Evolutionary conservation across 140 eudicot species (phyloP), one percentile per base, ranked within the genome.

Genomic region (Cichorium intybus): DNA sequence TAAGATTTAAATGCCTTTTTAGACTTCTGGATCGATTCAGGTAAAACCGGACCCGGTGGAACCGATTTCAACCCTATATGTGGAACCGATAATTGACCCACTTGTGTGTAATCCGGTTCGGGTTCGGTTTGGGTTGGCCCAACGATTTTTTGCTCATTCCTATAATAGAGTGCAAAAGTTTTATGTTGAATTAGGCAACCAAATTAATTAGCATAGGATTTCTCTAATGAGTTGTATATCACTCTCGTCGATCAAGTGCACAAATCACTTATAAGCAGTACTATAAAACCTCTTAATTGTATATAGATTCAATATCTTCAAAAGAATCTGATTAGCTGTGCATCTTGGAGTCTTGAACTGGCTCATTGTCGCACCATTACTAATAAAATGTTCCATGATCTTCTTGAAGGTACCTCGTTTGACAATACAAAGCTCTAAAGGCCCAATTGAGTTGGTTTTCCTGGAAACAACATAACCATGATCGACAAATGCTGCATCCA

Each of bases 291-390:
- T 87, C 57, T 75, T 82, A 16, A 80, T 27, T 3, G 94, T 80
- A 31, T 66, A 81, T n/a, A 37, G 47, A 61, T 77, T 72, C 4
- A 90, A 78, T 59, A 87, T 90, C 75, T 54, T 70, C 2, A 90
- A 70, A 14, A 87, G 7, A 45, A 41, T 74, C 53, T 67, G 77
- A 63, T 87, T 87, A 24, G 39, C 73, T 0, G 94, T 87, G 86
- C 97, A 90, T 73, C 97, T 82, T 7, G 97, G 97, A 27, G 90
- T 90, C 88, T 90, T 87, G 79, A 84, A 90, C 64, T 90, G 97
- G 84, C 95, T 87, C 87, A 87, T 62, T 10, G 87, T 89, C n/a
- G 87, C 94, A 34, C 97, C 97, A 68, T 84, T 87, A 7, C 76
- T 81, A 3, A 90, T 69, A 56, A 74, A 90, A 77, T 86, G 68